These are phyloP conservation scores for Suhomyces guaymorum DNA, from an alignment of 1,139 yeast genomes.

Conservation along the genomic window DNA sequence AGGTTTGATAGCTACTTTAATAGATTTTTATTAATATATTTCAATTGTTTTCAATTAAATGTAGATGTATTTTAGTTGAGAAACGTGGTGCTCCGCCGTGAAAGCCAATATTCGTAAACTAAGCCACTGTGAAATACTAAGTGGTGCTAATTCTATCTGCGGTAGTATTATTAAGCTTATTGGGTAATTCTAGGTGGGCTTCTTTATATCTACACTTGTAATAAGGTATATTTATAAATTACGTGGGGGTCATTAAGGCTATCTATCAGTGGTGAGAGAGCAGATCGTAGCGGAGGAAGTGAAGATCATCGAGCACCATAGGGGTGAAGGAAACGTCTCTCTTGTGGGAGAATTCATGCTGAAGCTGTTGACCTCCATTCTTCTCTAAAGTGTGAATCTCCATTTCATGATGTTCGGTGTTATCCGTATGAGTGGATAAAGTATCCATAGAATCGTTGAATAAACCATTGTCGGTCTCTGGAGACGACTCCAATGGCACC, in stretches of 20 bases:
- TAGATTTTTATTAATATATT: too few species aligned
- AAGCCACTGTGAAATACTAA: too few species aligned
- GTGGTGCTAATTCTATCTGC: too few species aligned
- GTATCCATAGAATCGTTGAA: conserved; percentile 26
- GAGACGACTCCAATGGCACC: conserved; percentile 15
- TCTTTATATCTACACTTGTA: too few species aligned
- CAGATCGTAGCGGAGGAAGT: conserved; percentile 6
- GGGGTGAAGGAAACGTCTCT: conserved; percentile 4
- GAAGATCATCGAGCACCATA: conserved; percentile 4
- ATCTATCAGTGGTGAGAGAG: background rate
- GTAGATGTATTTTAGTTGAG: too few species aligned
- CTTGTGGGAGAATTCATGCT: background rate
- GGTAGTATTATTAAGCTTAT: too few species aligned
- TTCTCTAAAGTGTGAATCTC: conserved; percentile 3
- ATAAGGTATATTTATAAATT: too few species aligned
- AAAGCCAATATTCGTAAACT: too few species aligned
- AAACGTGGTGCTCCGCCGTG: too few species aligned
- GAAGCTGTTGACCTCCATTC: conserved; percentile 4
- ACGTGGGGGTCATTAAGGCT: background rate
- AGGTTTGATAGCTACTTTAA: too few species aligned
- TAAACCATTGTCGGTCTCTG: conserved; percentile 14
- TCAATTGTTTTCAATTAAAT: too few species aligned
- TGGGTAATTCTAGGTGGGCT: too few species aligned
- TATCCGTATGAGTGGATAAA: conserved; percentile 19
- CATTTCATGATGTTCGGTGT: conserved; percentile 7